Base-by-base conservation (phyloP, 129 eudicot species). In the Centella asiatica region DNA sequence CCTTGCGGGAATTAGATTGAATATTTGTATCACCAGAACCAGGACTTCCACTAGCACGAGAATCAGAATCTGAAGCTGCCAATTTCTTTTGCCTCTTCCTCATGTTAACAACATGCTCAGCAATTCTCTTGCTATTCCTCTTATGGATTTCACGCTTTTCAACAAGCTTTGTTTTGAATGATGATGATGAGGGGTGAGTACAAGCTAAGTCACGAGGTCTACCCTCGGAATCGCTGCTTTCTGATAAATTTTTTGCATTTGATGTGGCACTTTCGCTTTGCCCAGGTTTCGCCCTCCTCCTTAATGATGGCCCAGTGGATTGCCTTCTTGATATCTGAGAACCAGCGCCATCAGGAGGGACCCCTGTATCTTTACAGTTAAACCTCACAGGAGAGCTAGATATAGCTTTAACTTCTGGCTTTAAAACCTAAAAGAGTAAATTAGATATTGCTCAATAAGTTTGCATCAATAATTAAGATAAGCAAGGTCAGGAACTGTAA, bases 191-290 rank as follows among this genome's bases (percentile, higher is more conserved):
- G 44, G 62, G 73, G 36, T 46, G 49, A 5, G 60, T 47, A 48
- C 70, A 32, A 69, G 58, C 57, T 24, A 66, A 42, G 47, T 83
- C 87, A 25, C 69, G 60, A 12, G 75, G 79, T 47, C 70, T 82
- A 17, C 64, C 75, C 51, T 93, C 99, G 0, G 96, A 93, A 69
- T 76, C 95, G 10, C 93, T 87, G 62, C 93, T 87, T 68, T 87
- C 95, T 55, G 83, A 74, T 49, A 80, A 44, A 69, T 69, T 78
- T 66, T 26, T 81, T 25, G 78, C 80, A 77, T 72, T 80, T 75
- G 90, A 84, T 45, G 95, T 81, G 51, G 81, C 84, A 69, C 83
- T 80, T 70, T 80, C 99, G 70, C 86, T 88, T 72, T 72, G 87
- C 52, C 65, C 64, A 55, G 85, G 69, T 63, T 85, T 88, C 24